Evolutionary conservation across 495 filamentous ascomycete genomes (phyloP), one percentile per base, ranked within the genome.

Genomic region (Penicillium bovifimosum): DNA sequence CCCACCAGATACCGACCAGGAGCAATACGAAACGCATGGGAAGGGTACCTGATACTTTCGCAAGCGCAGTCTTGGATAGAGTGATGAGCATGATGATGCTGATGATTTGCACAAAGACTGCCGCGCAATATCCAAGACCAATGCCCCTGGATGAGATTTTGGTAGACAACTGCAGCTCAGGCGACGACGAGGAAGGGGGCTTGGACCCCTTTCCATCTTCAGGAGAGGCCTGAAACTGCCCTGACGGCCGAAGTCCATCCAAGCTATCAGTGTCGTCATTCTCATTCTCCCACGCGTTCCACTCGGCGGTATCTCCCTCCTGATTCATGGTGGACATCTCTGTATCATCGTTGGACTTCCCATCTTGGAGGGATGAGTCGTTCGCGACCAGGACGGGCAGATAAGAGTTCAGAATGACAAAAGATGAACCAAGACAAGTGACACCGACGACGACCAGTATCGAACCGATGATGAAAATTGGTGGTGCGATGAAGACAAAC

Each of bases 1-100:
- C 82, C 91, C 91, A 96, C 91, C 91, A 96, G n/a, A 81, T 70
- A 8, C 91, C 91, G 26, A 95, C 81, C 18, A 87, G 63, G 48
- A 91, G 86, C 28, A 96, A 73, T 3, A 92, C 86, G 20, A 91
- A 76, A 10, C 89, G 82, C 48, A 88, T 78, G 1, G 85, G 84
- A 14, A 69, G 54, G 0, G 69, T 68, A 5, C 49, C 64, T 2
- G 66, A 68, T 1, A 41, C 24, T 38, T 71, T 69, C 2, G 64
- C 54, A 6, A 73, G 55, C 63, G 80, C 81, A 3, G 83, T 85
- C 27, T 86, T 83, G 49, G 80, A 84, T n/a, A 82, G 76, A 54
- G 82, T 82, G 39, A 76, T 58, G 28, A 88, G 70, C 6, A 91
- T 68, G 31, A 88, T 65, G 36, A 93, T 90, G 47, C 84, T 85